Evolutionary conservation across 139 green algal genomes (phyloP).

Genomic region (Choricystis sp.): DNA sequence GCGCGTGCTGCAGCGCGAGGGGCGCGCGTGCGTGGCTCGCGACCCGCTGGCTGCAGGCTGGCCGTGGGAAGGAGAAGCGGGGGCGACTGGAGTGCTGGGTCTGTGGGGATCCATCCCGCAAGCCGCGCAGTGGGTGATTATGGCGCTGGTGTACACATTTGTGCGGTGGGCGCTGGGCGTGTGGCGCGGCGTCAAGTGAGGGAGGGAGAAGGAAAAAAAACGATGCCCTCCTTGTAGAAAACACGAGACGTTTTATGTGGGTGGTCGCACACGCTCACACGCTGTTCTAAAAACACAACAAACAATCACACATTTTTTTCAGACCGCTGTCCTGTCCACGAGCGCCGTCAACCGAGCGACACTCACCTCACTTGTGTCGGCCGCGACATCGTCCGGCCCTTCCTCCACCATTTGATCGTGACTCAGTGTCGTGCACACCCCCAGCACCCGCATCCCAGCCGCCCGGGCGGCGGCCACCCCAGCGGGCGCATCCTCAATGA

Average conservation of each 20-base stretch:
- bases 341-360: conserved; percentile 17
- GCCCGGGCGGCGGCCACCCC: conserved; percentile 41
- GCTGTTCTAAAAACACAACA: no score
- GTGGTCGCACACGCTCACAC: no score
- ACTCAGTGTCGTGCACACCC: conserved; percentile 36
- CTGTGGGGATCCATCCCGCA: background rate
- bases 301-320: no score
- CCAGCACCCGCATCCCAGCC: conserved; percentile 40
- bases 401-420: conserved; percentile 15
- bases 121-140: background rate
- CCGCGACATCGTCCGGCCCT: conserved; percentile 21
- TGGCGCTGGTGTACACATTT: background rate
- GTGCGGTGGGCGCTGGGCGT: no score
- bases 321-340: no score
- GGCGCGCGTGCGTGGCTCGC: no score
- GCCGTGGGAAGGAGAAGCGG: background rate
- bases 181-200: no score
- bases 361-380: conserved; percentile 25
- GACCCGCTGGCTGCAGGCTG: background rate
- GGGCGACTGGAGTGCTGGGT: background rate
- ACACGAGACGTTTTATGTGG: no score
- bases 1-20: background rate
- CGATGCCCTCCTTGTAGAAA: no score
- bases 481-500: conserved; percentile 52
- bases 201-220: no score